Base-by-base conservation (phyloP, 202 grass and related monocot genomes). In the Carex arenaria region DNA sequence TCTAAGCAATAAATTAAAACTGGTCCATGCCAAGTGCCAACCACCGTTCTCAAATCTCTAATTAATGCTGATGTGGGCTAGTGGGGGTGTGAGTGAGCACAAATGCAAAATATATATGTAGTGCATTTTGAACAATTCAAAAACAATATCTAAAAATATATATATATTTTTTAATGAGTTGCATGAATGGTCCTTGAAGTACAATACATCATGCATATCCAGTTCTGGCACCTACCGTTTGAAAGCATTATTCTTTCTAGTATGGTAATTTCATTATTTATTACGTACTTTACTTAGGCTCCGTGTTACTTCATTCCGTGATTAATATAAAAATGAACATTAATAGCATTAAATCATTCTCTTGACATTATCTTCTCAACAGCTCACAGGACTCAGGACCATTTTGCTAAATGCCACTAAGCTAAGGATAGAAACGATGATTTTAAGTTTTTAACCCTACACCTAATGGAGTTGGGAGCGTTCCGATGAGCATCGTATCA, bases 11-110 rank as follows among this genome's bases (percentile, higher is more conserved):
- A 23, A 23, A 38, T 38, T 5, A 11, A 36, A 38, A 82, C 45
- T 82, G 80, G 61, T 67, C 80, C 80, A 68, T 49, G 45, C 45
- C 45, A 49, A 49, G 42, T 56, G 20, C 62, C 80, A 82, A 69
- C 80, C 30, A 78, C 73, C 53, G 53, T 34, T 78, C 22, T 59
- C 59, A 19, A 32, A 26, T 26, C 26, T 26, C 26, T 26, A 38
- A 5, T 78, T 26, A 38, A 5, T 78, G 15, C 47, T 78, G 73
- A 78, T 11, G 53, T 78, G 73, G 30, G 19, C 30, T 32, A 57
- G 28, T 78, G 73, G 51, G 17, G 9, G 7, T 78, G 15, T 56
- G 7, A 34, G 28, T 36, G 7, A 34, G 28, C 19, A 19, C 63
- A 54, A 52, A 19, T 65, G 13, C 68, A 28, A 28, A 53, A 26